These are phyloP conservation scores for Margaritispora aquatica DNA, from an alignment of 495 filamentous ascomycete species.

Conservation along the genomic window DNA sequence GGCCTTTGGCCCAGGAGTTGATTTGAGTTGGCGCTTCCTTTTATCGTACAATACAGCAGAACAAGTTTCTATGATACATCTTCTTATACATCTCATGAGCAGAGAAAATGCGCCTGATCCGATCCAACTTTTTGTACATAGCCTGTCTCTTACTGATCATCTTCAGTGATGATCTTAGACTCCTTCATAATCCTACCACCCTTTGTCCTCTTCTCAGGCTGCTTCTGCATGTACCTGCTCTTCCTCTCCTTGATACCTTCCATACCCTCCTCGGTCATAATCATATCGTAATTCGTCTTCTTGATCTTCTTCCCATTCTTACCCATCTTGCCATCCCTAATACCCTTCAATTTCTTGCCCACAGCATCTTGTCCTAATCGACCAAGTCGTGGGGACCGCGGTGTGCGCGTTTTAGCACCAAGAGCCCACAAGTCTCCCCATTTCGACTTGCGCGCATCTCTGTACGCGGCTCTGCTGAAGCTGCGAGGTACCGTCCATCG, in stretches of 20 bases:
- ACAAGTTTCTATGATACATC: background rate
- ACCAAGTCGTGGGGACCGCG: constrained; percentile 49
- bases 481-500: constrained; percentile 87
- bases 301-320: constrained; percentile 31
- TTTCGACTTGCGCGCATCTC: constrained; percentile 78
- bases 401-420: constrained; percentile 78
- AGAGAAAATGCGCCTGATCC: background rate
- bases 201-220: constrained; percentile 43
- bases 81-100: background rate
- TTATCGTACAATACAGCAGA: no score
- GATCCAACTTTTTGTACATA: background rate
- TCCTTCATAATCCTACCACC: constrained; percentile 44
- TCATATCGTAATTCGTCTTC: constrained; percentile 25
- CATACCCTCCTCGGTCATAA: constrained; percentile 32
- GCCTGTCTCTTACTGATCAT: constrained; percentile 26
- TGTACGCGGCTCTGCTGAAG: constrained; percentile 73
- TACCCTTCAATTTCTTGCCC: constrained; percentile 24
- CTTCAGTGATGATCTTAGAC: constrained; percentile 29
- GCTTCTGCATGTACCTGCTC: constrained; percentile 13
- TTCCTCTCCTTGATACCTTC: constrained; percentile 22
- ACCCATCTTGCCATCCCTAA: constrained; percentile 27
- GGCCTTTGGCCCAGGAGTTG: no score
- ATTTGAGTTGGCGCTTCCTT: no score
- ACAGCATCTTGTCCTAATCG: constrained; percentile 16
- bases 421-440: constrained; percentile 98